Base-by-base conservation (phyloP, 2,329 filamentous ascomycete genomes). In the Scorias spongiosa region DNA sequence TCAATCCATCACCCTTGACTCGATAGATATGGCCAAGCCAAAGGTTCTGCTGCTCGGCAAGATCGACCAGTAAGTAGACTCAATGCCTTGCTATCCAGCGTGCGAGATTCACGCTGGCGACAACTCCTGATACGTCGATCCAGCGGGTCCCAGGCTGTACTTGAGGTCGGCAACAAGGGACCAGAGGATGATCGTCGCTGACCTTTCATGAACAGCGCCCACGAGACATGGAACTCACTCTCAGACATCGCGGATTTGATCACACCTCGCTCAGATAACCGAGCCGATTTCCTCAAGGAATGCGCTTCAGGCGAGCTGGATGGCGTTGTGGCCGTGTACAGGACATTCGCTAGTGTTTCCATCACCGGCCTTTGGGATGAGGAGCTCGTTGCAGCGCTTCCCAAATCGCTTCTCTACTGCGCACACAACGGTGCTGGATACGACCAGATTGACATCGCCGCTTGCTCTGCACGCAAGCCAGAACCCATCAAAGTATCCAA, bases 381-480 rank as follows among this genome's bases (percentile, higher is more conserved):
- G 39, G 81, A 85, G 60, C 62, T 91, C n/a, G 63, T 88, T 30
- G 61, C 69, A 38, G 69, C 62, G 2, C 49, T 67, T 8, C 64
- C 64, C 15, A 49, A 57, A 40, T 60, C 47, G 43, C 50, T 67
- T 43, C 57, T 55, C 42, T 68, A 65, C 46, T 53, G 67, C 38
- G 58, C 58, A 37, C 64, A 69, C 49, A 66, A 66, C 50, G 66
- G 84, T 48, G 84, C 86, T 44, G 87, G 87, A 32, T 93, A 93
- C 63, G 86, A 93, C 61, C 81, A 87, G 60, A 70, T 93, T 49
- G 80, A 88, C 60, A 69, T 88, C 8, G 60, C 73, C 40, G 80
- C 81, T 34, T 89, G 84, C 67, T 81, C 77, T 9, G 67, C 68
- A 1, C 76, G 76, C 43, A 67, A 68, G 18, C 63, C 65, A 2